Percentiles rank a stretch among this genome's conserved stretches.
These are phyloP conservation scores for Paxillus ammoniavirescens DNA, from an alignment of 768 basidiomycete species.

Conservation along the genomic window DNA sequence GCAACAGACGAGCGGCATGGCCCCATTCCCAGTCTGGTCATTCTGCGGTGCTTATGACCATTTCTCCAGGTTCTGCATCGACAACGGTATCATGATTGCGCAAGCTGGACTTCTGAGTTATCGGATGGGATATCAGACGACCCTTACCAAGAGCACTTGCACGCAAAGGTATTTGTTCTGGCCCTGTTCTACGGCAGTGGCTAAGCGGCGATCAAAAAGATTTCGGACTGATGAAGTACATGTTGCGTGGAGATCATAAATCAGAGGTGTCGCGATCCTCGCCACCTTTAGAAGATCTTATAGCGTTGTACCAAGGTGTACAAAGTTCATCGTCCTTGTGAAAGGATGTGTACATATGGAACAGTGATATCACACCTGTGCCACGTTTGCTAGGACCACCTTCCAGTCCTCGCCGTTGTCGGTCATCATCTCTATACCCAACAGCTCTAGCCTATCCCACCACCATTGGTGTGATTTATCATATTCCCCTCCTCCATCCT, in stretches of 20 bases:
- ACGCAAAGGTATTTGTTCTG: constrained; percentile 71
- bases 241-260: constrained; percentile 73
- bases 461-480: constrained; percentile 68
- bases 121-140: constrained; percentile 85
- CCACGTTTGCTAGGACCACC: constrained; percentile 51
- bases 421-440: constrained; percentile 41
- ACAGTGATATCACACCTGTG: constrained; percentile 11
- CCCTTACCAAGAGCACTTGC: constrained; percentile 77
- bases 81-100: constrained; percentile 99
- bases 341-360: neutral
- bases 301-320: neutral
- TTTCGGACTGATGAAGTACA: constrained; percentile 95
- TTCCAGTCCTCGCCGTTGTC: constrained; percentile 48
- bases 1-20: constrained; percentile 92
- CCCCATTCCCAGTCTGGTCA: neutral
- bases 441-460: constrained; percentile 64
- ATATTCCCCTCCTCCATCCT: constrained; percentile 44
- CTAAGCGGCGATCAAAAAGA: constrained; percentile 41
- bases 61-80: constrained; percentile 89
- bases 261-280: neutral
- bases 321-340: neutral
- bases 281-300: neutral
- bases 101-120: constrained; percentile 92
- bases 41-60: neutral
- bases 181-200: neutral